Percentiles rank a stretch among this genome's conserved stretches.
Evolutionary conservation across 2,329 filamentous ascomycete genomes (phyloP).

Genomic region (Chaetoscypha palmicola): DNA sequence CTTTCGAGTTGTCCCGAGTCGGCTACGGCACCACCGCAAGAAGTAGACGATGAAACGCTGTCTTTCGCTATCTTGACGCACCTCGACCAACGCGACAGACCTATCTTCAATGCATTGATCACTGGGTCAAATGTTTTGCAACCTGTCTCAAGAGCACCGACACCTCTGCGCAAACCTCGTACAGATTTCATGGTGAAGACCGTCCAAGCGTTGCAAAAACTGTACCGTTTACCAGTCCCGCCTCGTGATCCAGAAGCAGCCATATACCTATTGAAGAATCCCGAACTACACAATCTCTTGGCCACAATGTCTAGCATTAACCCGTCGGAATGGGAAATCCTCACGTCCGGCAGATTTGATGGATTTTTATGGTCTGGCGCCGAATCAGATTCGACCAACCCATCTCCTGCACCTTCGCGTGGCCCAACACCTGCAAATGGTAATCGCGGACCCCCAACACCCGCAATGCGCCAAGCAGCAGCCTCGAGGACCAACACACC

Average conservation of each 20-base stretch:
- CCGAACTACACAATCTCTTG: constrained; percentile 74
- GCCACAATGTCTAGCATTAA: constrained; percentile 83
- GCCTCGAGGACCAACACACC: constrained; percentile 27
- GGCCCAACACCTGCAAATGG: constrained; percentile 48
- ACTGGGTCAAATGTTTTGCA: constrained; percentile 49
- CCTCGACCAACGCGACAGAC: constrained; percentile 66
- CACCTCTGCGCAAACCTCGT: constrained; percentile 57
- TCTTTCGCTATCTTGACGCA: constrained; percentile 91
- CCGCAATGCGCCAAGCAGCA: constrained; percentile 16
- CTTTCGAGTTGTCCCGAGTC: constrained; percentile 68
- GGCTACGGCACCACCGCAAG: constrained; percentile 68
- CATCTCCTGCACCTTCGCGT: constrained; percentile 38
- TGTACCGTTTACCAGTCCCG: constrained; percentile 66
- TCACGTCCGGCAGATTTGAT: constrained; percentile 89
- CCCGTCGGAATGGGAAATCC: constrained; percentile 91
- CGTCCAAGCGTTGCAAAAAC: constrained; percentile 70
- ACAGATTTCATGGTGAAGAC: constrained; percentile 69
- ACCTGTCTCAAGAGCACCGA: constrained; percentile 56
- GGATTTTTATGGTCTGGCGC: constrained; percentile 93
- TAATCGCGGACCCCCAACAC: constrained; percentile 29
- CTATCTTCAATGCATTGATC: constrained; percentile 75
- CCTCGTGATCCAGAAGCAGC: constrained; percentile 83
- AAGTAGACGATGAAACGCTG: constrained; percentile 89
- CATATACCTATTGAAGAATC: constrained; percentile 79
- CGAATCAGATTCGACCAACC: constrained; percentile 43